Percentiles rank a stretch among this genome's conserved stretches.
phyloP scores from a whole-genome alignment of 2,329 filamentous ascomycete genomes.

The Ophiostoma pallidulum region DNA sequence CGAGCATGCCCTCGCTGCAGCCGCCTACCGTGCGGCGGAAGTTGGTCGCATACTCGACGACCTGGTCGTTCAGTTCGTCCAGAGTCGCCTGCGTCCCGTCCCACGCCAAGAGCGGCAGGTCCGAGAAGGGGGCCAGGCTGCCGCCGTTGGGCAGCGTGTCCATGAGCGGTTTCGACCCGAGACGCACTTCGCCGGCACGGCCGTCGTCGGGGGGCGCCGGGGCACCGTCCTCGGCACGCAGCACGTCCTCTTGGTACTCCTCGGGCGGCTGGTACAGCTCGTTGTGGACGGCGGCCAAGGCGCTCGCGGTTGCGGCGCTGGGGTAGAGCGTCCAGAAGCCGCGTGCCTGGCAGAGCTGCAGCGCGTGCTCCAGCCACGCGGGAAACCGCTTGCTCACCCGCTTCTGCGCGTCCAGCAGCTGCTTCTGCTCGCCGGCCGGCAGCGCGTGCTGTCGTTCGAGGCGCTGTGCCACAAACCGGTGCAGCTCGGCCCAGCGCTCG shows the following conservation, averaged over 20 bases:
- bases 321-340: slow-evolving; percentile 79
- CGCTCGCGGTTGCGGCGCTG: slow-evolving; percentile 40
- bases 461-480: slow-evolving; percentile 63
- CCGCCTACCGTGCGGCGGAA: slow-evolving; percentile 61
- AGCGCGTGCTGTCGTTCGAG: slow-evolving; percentile 34
- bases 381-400: slow-evolving; percentile 59
- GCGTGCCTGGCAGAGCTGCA: slow-evolving; percentile 65
- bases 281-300: slow-evolving; percentile 64
- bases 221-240: slow-evolving; percentile 6
- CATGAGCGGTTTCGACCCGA: slow-evolving; percentile 39
- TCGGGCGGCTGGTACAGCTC: slow-evolving; percentile 68
- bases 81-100: slow-evolving; percentile 42
- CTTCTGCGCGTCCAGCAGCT: slow-evolving; percentile 38
- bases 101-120: slow-evolving; percentile 54
- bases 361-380: slow-evolving; percentile 67
- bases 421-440: slow-evolving; percentile 19
- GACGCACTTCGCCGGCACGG: slow-evolving; percentile 20
- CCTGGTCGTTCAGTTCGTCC: slow-evolving; percentile 32
- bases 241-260: slow-evolving; percentile 40
- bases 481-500: slow-evolving; percentile 77
- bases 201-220: slow-evolving; percentile 15
- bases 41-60: slow-evolving; percentile 41
- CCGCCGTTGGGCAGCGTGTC: slow-evolving; percentile 36
- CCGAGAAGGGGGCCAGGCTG: slow-evolving; percentile 32
- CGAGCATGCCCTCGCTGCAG: slow-evolving; percentile 37